These are phyloP conservation scores for Candida multigemmis DNA, from an alignment of 805 yeast genomes.

Conservation along the genomic window DNA sequence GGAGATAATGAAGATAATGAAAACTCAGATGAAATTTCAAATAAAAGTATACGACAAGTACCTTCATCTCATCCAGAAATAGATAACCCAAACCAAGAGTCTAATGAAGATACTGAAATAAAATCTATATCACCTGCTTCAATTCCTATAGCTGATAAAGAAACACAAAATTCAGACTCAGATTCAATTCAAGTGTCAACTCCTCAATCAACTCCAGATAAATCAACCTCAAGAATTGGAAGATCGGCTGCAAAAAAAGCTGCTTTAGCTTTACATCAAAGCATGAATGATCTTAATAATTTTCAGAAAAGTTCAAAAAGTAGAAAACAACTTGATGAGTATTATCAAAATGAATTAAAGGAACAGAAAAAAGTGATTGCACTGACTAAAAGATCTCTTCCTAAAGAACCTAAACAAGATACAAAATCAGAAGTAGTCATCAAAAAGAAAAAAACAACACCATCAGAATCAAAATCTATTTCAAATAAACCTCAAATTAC, in stretches of 20 bases:
- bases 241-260: conserved; percentile 64
- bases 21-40: conserved; percentile 1
- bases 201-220: conserved; percentile 1
- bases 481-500: conserved; percentile 12
- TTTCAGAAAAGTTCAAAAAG: conserved; percentile 46
- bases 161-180: background rate
- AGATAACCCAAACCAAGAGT: conserved; percentile 1
- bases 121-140: too few species aligned
- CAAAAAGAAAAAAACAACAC: conserved; percentile 7
- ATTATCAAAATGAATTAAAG: conserved; percentile 1
- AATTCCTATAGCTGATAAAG: background rate
- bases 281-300: conserved; percentile 59
- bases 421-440: conserved; percentile 5
- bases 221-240: conserved; percentile 8
- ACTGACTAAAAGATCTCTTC: conserved; percentile 4
- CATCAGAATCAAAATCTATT: conserved; percentile 1
- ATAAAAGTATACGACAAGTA: background rate
- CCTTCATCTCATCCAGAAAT: background rate
- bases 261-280: conserved; percentile 52
- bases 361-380: conserved; percentile 3
- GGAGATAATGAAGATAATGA: conserved; percentile 2
- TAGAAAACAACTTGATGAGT: conserved; percentile 27
- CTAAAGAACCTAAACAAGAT: conserved; percentile 5
- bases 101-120: background rate
- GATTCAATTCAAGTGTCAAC: background rate